Conservation (phyloP, 345 rosid species). For the Eucalyptus pumila region DNA sequence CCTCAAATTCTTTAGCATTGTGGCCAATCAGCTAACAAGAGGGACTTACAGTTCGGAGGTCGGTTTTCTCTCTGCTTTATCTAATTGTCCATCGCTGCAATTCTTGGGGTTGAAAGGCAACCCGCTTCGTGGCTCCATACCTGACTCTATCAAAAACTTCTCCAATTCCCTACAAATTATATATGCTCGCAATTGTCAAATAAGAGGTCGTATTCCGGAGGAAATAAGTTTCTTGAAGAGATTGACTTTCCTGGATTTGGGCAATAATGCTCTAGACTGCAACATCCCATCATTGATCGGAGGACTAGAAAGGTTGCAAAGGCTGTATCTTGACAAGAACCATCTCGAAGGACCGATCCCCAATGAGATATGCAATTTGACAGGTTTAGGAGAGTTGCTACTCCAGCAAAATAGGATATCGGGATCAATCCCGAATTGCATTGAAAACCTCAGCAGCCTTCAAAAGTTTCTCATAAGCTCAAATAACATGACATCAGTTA, state of each 20-base stretch:
- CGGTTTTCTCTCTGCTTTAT: neutral
- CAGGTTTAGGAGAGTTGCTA: neutral
- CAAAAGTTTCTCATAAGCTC: neutral
- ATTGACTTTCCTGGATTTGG: neutral
- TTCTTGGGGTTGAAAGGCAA: fast-evolving
- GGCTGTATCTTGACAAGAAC: neutral
- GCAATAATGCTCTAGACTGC: neutral
- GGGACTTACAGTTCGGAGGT: neutral
- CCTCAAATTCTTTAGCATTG: too few relatives aligned
- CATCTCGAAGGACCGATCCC: neutral
- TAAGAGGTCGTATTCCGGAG: neutral
- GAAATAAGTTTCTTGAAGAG: neutral
- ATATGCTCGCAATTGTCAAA: fast-evolving
- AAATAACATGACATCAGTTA: neutral
- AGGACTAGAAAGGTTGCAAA: neutral
- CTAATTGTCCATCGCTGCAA: neutral
- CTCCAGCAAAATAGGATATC: neutral
- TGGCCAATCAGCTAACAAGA: neutral
- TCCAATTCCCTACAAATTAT: neutral
- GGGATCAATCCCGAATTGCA: neutral
- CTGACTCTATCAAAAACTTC: neutral
- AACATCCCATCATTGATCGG: neutral
- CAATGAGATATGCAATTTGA: neutral
- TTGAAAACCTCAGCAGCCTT: neutral
- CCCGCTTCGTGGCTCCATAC: neutral